A percentile compares a stretch with the other conserved stretches of the same genome.
phyloP scores from a whole-genome alignment of 768 basidiomycete genomes.

The Kwoniella dejecticola region DNA sequence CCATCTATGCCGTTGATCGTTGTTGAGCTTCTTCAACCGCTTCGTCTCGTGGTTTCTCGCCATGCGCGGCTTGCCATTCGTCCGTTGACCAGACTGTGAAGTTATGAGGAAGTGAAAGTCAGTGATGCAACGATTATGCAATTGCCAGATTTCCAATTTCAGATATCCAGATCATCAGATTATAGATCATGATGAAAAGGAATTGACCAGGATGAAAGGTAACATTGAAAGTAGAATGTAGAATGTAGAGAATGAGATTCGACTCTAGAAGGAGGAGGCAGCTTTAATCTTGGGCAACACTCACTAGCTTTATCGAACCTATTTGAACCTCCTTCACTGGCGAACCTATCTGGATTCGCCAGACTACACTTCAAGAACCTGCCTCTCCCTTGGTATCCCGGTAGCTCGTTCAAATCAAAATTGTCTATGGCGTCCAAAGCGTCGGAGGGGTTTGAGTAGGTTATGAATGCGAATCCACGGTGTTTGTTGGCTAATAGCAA shows the following conservation, averaged over 20 bases:
- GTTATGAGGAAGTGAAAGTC: constrained; percentile 11
- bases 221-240: too few relatives aligned
- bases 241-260: too few relatives aligned
- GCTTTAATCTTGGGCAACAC: too few relatives aligned
- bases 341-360: constrained; percentile 78
- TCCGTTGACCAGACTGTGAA: constrained; percentile 89
- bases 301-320: constrained; percentile 50
- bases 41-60: constrained; percentile 68
- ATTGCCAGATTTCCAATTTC: too few relatives aligned
- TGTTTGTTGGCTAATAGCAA: constrained; percentile 48
- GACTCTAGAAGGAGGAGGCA: too few relatives aligned
- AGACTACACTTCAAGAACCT: constrained; percentile 62
- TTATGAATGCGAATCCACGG: constrained; percentile 91
- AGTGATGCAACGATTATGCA: neutral
- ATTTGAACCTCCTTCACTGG: constrained; percentile 58
- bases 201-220: too few relatives aligned
- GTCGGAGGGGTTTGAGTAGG: constrained; percentile 74
- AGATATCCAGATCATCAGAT: too few relatives aligned
- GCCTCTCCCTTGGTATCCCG: constrained; percentile 75
- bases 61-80: constrained; percentile 80
- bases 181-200: neutral
- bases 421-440: constrained; percentile 98
- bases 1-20: neutral
- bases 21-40: constrained; percentile 17
- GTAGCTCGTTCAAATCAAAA: constrained; percentile 90